Evolutionary conservation across 2,329 filamentous ascomycete genomes (phyloP).

Genomic region (Fusarium nodosum): DNA sequence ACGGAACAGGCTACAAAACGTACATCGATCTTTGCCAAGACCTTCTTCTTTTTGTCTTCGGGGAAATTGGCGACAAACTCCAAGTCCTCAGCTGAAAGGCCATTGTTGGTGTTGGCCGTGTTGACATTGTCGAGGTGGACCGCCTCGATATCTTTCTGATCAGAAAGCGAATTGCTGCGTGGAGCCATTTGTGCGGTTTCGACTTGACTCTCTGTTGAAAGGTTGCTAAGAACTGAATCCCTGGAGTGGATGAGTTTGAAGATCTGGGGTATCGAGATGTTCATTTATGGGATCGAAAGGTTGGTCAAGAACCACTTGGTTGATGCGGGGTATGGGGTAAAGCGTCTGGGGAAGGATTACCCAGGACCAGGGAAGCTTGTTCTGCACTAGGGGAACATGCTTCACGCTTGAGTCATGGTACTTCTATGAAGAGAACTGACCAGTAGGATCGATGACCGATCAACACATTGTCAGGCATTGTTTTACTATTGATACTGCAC

Average conservation of each 20-base stretch:
- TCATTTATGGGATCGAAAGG: conserved; percentile 22
- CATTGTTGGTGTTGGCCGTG: conserved; percentile 3
- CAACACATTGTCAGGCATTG: background rate
- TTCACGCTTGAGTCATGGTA: background rate
- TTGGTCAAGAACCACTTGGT: background rate
- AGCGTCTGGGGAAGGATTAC: conserved; percentile 25
- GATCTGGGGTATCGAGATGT: conserved; percentile 13
- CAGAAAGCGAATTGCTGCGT: conserved; percentile 18
- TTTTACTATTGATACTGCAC: background rate
- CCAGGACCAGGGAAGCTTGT: conserved; percentile 1
- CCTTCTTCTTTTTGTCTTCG: conserved; percentile 42
- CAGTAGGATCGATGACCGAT: conserved; percentile 40
- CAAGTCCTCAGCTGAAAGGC: conserved; percentile 31
- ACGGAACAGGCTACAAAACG: background rate
- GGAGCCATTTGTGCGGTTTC: conserved; percentile 14
- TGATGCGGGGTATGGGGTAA: conserved; percentile 35
- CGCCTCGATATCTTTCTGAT: conserved; percentile 42
- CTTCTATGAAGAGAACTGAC: background rate
- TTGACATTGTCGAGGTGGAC: conserved; percentile 26
- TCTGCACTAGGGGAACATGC: background rate
- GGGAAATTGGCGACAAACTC: conserved; percentile 42
- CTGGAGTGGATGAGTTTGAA: background rate
- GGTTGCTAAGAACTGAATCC: conserved; percentile 4
- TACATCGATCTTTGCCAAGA: conserved; percentile 42
- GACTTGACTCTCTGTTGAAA: background rate